Conservation (phyloP, 176 grass and related monocot species). For the Alopecurus myosuroides region DNA sequence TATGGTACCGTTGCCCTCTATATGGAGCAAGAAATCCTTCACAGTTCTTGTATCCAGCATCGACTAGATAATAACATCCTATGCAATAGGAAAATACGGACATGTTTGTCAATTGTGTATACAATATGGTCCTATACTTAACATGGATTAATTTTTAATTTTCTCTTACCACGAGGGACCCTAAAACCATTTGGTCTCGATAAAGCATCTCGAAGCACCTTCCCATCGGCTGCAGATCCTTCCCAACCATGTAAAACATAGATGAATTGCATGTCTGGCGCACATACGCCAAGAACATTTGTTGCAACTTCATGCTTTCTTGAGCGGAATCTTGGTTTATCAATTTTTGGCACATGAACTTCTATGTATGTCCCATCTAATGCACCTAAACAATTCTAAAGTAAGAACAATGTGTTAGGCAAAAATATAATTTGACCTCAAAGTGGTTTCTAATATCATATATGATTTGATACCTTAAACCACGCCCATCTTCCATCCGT, state of each 20-base stretch:
- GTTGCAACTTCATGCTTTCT: background rate
- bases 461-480: background rate
- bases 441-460: too few species aligned
- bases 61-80: too few species aligned
- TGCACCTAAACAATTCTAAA: background rate
- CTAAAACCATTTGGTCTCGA: background rate
- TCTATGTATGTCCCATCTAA: background rate
- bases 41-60: too few species aligned
- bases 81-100: background rate
- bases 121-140: background rate
- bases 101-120: background rate
- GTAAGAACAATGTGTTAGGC: too few species aligned
- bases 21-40: too few species aligned
- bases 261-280: background rate
- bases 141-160: background rate
- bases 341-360: background rate
- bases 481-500: background rate
- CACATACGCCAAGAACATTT: background rate
- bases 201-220: background rate
- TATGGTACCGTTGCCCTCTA: too few species aligned
- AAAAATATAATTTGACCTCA: background rate
- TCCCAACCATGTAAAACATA: too few species aligned
- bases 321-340: constrained; percentile 1
- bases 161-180: background rate
- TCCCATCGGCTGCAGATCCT: background rate